phyloP scores from a whole-genome alignment of 805 yeast genomes.

The Kodamaea jinghongensis region DNA sequence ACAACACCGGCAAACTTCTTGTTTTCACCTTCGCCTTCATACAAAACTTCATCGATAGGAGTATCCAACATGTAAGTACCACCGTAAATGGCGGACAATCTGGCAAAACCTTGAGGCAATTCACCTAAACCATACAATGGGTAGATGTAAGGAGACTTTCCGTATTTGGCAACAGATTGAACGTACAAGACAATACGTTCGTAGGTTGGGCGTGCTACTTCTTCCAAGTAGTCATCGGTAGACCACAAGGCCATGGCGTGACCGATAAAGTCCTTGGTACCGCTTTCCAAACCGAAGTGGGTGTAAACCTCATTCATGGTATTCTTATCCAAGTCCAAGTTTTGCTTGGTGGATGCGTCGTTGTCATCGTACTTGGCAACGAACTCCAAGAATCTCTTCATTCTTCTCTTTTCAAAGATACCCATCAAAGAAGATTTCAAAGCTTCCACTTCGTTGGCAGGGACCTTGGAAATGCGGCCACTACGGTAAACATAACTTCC shows the following conservation, averaged over 20 bases:
- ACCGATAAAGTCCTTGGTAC: constrained; percentile 94
- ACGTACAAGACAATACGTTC: constrained; percentile 84
- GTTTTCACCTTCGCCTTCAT: constrained; percentile 45
- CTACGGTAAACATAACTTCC: constrained; percentile 91
- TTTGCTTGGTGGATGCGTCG: constrained; percentile 77
- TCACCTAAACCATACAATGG: constrained; percentile 97
- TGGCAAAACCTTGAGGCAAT: constrained; percentile 97
- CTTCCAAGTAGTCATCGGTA: constrained; percentile 81
- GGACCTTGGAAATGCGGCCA: constrained; percentile 92
- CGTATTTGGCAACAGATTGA: constrained; percentile 89
- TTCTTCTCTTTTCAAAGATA: constrained; percentile 90
- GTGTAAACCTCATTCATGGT: constrained; percentile 90
- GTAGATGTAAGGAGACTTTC: constrained; percentile 93
- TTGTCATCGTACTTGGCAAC: constrained; percentile 80
- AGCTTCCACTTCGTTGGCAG: constrained; percentile 89
- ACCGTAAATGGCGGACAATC: constrained; percentile 95
- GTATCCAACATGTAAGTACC: constrained; percentile 98
- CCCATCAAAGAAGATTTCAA: constrained; percentile 91
- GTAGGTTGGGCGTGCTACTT: constrained; percentile 89
- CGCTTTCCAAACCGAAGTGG: constrained; percentile 86
- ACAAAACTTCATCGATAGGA: constrained; percentile 86
- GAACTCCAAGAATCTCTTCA: constrained; percentile 88
- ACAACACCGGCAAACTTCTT: constrained; percentile 75
- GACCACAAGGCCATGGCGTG: constrained; percentile 98
- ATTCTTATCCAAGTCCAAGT: constrained; percentile 76